Percentiles rank a stretch among this genome's conserved stretches.
These are phyloP conservation scores for Vigna trinervia DNA, from an alignment of 306 rosid genomes.

Conservation along the genomic window DNA sequence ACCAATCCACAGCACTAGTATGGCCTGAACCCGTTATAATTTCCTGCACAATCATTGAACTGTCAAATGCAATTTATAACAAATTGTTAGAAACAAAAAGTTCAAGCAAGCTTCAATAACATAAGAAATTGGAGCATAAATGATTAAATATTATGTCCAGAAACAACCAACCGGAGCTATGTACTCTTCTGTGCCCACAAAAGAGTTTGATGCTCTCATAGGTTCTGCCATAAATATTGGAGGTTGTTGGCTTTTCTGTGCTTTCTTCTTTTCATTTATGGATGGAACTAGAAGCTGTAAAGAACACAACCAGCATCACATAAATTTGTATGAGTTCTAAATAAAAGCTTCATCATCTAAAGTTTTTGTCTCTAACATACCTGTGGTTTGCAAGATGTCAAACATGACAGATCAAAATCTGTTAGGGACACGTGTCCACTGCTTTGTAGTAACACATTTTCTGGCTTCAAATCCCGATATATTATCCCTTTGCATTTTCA, in stretches of 20 bases:
- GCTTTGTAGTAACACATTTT: conserved; percentile 83
- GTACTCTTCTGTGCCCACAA: conserved; percentile 98
- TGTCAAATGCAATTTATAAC: conserved; percentile 17
- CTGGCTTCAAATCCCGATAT: conserved; percentile 96
- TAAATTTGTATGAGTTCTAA: conserved; percentile 3
- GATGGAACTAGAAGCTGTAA: conserved; percentile 77
- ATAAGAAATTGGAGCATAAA: neutral
- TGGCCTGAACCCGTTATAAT: conserved; percentile 93
- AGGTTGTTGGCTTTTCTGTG: conserved; percentile 57
- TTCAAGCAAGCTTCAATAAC: conserved; percentile 16
- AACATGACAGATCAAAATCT: conserved; percentile 93
- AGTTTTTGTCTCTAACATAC: conserved; percentile 48
- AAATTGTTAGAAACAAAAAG: conserved; percentile 8
- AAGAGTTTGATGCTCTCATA: conserved; percentile 94
- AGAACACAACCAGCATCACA: conserved; percentile 12
- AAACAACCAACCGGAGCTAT: conserved; percentile 88
- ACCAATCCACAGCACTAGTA: conserved; percentile 99
- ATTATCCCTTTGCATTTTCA: conserved; percentile 74
- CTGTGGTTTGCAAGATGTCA: conserved; percentile 93
- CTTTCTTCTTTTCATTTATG: conserved; percentile 68
- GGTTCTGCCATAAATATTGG: conserved; percentile 97
- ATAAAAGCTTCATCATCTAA: neutral
- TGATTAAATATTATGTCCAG: neutral
- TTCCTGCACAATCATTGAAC: conserved; percentile 69
- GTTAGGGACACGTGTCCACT: conserved; percentile 83